These are phyloP conservation scores for Colletotrichum viniferum DNA, from an alignment of 2,329 filamentous ascomycete genomes.

Conservation along the genomic window DNA sequence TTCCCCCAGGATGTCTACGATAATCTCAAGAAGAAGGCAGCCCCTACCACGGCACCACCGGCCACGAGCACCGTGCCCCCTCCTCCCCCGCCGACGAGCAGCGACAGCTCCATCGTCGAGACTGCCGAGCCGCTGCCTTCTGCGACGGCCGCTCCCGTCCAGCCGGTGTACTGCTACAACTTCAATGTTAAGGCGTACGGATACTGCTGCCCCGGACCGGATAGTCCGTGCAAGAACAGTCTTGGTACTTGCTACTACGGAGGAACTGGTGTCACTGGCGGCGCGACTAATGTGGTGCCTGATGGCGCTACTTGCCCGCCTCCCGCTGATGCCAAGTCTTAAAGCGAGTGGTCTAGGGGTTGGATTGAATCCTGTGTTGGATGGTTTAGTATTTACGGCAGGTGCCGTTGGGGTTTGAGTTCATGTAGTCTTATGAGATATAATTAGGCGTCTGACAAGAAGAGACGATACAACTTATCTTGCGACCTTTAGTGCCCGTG, in stretches of 20 bases:
- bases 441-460: too few relatives aligned
- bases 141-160: background rate
- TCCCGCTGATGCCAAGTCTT: background rate
- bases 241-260: background rate
- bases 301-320: background rate
- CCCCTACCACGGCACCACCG: fast-evolving
- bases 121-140: fast-evolving
- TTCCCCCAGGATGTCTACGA: background rate
- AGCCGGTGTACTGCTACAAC: background rate
- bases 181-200: background rate
- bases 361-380: too few relatives aligned
- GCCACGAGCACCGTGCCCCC: background rate
- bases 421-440: too few relatives aligned
- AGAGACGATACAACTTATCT: too few relatives aligned
- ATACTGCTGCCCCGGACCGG: background rate
- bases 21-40: background rate
- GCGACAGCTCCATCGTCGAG: background rate
- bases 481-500: too few relatives aligned
- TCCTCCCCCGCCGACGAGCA: background rate
- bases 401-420: too few relatives aligned
- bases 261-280: background rate
- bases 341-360: too few relatives aligned
- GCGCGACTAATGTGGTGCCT: background rate
- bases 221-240: background rate
- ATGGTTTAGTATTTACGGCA: too few relatives aligned